Evolutionary conservation across 108 stramenopile species (phyloP).

Genomic region (Aurantiochytrium sp.): DNA sequence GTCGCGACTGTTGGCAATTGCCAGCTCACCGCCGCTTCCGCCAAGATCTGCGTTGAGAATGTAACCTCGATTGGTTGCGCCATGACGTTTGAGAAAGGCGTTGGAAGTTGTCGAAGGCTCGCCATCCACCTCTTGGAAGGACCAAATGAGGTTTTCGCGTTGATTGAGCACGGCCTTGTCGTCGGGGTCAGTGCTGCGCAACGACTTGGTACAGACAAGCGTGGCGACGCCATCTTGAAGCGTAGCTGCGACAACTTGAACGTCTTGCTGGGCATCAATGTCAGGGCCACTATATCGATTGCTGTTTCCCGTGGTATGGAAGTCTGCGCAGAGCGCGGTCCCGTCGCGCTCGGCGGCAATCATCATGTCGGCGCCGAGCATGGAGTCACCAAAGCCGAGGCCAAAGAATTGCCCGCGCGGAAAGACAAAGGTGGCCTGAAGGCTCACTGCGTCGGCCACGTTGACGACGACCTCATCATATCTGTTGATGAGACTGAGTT

Average conservation of each 20-base stretch:
- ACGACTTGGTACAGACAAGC: neutral
- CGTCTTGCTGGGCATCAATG: neutral
- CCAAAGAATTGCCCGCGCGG: neutral
- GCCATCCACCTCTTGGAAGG: neutral
- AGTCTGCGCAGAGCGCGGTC: neutral
- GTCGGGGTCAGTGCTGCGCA: neutral
- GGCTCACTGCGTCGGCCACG: neutral
- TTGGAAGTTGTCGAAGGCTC: neutral
- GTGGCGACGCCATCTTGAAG: neutral
- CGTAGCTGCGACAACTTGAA: neutral
- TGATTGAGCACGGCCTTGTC: neutral
- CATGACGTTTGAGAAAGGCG: neutral
- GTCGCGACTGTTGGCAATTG: neutral
- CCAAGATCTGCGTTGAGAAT: neutral
- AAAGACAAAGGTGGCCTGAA: neutral
- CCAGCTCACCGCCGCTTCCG: neutral
- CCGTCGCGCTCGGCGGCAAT: neutral
- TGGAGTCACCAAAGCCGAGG: neutral
- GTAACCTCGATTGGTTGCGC: neutral
- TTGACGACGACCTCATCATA: neutral
- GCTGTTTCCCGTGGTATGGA: neutral
- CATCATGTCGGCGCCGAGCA: neutral
- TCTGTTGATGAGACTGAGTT: neutral
- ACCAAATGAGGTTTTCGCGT: neutral
- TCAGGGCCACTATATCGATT: neutral